These are phyloP conservation scores for Lipomyces spencermartinsiae DNA, from an alignment of 805 yeast species.

Conservation along the genomic window DNA sequence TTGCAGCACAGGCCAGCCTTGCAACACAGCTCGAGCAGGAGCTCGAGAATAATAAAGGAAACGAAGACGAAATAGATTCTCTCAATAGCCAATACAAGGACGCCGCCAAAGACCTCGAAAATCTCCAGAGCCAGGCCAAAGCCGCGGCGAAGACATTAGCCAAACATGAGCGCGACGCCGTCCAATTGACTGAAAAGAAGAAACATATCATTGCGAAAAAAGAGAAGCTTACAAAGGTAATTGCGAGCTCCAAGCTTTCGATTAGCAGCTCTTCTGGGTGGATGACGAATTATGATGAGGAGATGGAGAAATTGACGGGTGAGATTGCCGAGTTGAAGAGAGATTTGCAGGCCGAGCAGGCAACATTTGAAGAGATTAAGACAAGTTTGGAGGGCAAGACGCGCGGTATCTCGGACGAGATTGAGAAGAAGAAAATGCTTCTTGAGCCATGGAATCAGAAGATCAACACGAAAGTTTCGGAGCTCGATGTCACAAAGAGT, in stretches of 20 bases:
- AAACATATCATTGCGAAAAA: slow-evolving; percentile 67
- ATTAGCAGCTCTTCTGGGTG: slow-evolving; percentile 55
- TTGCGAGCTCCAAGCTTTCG: slow-evolving; percentile 55
- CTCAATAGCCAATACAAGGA: slow-evolving; percentile 39
- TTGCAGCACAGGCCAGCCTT: slow-evolving; percentile 42
- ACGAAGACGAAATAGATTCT: slow-evolving; percentile 49
- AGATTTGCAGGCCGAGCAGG: slow-evolving; percentile 60
- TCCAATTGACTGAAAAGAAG: slow-evolving; percentile 75
- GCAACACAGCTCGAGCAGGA: slow-evolving; percentile 54
- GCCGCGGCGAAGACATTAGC: slow-evolving; percentile 44
- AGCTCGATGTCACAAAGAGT: slow-evolving; percentile 67
- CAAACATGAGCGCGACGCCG: slow-evolving; percentile 61
- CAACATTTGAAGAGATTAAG: slow-evolving; percentile 66
- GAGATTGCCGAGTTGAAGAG: slow-evolving; percentile 56
- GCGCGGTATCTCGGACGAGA: slow-evolving; percentile 65
- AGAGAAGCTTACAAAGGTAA: slow-evolving; percentile 63
- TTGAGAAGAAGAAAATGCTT: slow-evolving; percentile 65
- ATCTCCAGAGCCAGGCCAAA: slow-evolving; percentile 43
- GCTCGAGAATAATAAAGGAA: slow-evolving; percentile 50
- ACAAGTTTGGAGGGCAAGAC: slow-evolving; percentile 76
- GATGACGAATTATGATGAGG: slow-evolving; percentile 54
- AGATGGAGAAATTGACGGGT: slow-evolving; percentile 52
- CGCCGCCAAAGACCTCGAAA: slow-evolving; percentile 37
- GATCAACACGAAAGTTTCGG: slow-evolving; percentile 66
- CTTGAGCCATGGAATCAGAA: slow-evolving; percentile 84